Base-by-base conservation (phyloP, 2,329 filamentous ascomycete genomes). In the Simplicillium sp. region DNA sequence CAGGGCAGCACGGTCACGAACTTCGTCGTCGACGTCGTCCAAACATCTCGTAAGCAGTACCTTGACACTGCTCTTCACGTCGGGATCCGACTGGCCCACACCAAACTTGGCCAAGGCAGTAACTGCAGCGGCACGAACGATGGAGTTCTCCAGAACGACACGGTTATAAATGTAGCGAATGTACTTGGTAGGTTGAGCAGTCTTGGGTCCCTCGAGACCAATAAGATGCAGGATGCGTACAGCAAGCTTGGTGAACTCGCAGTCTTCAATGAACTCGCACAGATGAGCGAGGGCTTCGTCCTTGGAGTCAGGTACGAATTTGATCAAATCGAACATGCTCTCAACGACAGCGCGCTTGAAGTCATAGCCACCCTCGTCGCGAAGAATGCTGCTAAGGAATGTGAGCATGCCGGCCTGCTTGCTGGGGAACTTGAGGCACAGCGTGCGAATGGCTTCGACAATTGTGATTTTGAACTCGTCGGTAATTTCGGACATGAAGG, bases 391-490 rank as follows among this genome's bases (percentile, higher is more conserved):
- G 56, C 90, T 95, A 37, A 98, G 77, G 78, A 98, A 98, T 38
- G 87, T 80, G 39, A 98, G 80, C 89, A 98, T 97, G 47, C 88
- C 89, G 36, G 90, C 90, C 66, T 98, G 92, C 69, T 98, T 98
- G 68, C 79, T 89, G 29, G 92, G 92, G 68, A 98, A 98, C 67
- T 98, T 98, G 52, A 98, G 72, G 61, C 90, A 97, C 33, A 98
- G 70, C 3, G 92, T 97, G 46, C 92, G 84, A 57, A 98, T 96
- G 34, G 92, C 92, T 64, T 98, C 92, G 34, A 98, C 90, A 55
- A 98, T 95, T n/a, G 92, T 98, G 51, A 98, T 95, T 73, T 97
- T 98, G 74, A 98, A 98, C 64, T 98, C 92, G 58, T 98, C 92
- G 7, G 90, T 96, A 50, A 97, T 97, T 64, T 97, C 92, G 4